Conservation (phyloP, 225 moss, liverwort and hornwort genomes). For the Straminergon stramineum region DNA sequence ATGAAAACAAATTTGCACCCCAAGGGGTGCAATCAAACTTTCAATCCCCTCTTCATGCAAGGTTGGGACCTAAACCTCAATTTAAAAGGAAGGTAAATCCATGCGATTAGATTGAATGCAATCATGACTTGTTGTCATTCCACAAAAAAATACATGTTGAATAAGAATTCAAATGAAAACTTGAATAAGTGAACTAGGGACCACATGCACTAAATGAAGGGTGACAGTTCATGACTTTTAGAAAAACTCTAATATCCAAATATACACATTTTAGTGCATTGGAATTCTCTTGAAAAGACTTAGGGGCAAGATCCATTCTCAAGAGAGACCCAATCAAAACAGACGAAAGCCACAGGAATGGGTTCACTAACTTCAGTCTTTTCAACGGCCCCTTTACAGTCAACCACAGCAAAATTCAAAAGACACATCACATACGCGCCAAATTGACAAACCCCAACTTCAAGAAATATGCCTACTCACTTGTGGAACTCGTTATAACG, state of each 20-base stretch:
- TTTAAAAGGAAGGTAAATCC: neutral
- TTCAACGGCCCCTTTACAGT: too few species aligned
- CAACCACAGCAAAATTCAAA: neutral
- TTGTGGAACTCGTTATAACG: constrained; percentile 93
- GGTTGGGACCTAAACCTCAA: neutral
- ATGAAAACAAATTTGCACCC: neutral
- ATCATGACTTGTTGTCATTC: neutral
- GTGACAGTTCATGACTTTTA: neutral
- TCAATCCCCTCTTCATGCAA: neutral
- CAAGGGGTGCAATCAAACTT: neutral
- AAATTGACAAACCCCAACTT: neutral
- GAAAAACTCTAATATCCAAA: neutral
- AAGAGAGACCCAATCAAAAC: neutral
- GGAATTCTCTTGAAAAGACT: neutral
- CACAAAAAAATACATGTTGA: neutral
- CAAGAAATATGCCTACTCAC: constrained; percentile 8
- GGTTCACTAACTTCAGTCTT: neutral
- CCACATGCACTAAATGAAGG: neutral
- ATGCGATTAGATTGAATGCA: neutral
- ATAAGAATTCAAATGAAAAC: neutral
- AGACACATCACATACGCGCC: neutral
- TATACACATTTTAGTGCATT: neutral
- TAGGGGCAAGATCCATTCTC: neutral
- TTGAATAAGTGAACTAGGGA: neutral
- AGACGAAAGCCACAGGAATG: neutral